Evolutionary conservation across 352 stramenopile genomes (phyloP).

Genomic region (Phytophthora pistaciae): DNA sequence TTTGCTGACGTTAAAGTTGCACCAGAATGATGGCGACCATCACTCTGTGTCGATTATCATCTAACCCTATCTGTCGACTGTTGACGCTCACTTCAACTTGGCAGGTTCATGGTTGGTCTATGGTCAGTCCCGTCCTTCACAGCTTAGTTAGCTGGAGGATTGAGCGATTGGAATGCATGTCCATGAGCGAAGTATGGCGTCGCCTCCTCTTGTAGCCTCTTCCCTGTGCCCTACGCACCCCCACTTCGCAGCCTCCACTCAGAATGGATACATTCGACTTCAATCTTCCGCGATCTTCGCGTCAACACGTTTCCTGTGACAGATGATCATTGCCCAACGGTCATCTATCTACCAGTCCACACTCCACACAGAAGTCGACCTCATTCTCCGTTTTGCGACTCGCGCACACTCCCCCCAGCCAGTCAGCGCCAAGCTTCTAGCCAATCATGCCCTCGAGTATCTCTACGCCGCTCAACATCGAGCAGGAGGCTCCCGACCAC

Average conservation of each 20-base stretch:
- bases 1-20: not conserved
- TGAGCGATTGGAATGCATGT: not conserved
- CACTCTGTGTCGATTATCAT: not conserved
- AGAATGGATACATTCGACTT: not conserved
- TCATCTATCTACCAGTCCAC: not conserved
- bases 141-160: not conserved
- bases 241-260: not conserved
- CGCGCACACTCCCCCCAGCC: not conserved
- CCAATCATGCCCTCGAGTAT: not conserved
- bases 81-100: constrained; percentile 12
- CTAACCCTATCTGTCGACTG: not conserved
- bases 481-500: constrained; percentile 4
- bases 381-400: constrained; percentile 6
- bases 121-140: not conserved
- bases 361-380: not conserved
- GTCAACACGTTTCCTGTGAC: constrained; percentile 1
- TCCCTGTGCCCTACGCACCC: no score
- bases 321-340: constrained; percentile 11
- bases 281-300: constrained; percentile 6
- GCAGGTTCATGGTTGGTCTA: not conserved
- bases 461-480: constrained; percentile 6
- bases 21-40: constrained; percentile 3
- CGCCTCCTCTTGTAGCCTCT: no score
- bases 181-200: not conserved
- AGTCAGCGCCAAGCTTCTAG: not conserved